These are phyloP conservation scores for Leptographium radiaticola DNA, from an alignment of 2,329 filamentous ascomycete species.

Conservation along the genomic window DNA sequence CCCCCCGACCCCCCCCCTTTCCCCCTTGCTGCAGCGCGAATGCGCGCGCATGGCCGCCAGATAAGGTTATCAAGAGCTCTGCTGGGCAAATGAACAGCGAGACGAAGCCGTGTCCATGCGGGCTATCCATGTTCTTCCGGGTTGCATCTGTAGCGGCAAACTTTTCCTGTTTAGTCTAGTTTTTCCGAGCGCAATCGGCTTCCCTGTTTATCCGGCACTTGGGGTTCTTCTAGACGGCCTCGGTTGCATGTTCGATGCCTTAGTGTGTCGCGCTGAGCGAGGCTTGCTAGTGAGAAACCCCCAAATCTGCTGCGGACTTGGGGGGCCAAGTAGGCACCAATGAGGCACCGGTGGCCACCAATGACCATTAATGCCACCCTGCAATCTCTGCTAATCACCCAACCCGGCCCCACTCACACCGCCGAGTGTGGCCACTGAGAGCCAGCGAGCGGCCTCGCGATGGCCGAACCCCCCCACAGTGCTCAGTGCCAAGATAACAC, in stretches of 20 bases:
- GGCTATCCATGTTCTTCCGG: not conserved
- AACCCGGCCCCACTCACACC: no score
- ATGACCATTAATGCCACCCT: not conserved
- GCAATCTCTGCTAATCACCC: constrained; percentile 1
- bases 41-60: no score
- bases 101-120: not conserved
- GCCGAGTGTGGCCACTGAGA: not conserved
- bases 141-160: not conserved
- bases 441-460: not conserved
- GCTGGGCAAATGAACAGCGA: no score
- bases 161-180: not conserved
- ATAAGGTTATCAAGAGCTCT: no score
- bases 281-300: not conserved
- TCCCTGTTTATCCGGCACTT: not conserved
- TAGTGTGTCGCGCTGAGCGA: not conserved
- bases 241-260: not conserved
- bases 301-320: not conserved
- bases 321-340: not conserved
- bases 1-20: no score
- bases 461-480: not conserved
- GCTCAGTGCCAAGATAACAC: not conserved
- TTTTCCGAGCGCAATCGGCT: not conserved
- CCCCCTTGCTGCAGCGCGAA: no score
- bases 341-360: no score
- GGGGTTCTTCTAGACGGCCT: not conserved